Percentiles rank a stretch among this genome's conserved stretches.
Conservation (phyloP, 2,329 filamentous ascomycete genomes). For the Alternaria ethzedia region DNA sequence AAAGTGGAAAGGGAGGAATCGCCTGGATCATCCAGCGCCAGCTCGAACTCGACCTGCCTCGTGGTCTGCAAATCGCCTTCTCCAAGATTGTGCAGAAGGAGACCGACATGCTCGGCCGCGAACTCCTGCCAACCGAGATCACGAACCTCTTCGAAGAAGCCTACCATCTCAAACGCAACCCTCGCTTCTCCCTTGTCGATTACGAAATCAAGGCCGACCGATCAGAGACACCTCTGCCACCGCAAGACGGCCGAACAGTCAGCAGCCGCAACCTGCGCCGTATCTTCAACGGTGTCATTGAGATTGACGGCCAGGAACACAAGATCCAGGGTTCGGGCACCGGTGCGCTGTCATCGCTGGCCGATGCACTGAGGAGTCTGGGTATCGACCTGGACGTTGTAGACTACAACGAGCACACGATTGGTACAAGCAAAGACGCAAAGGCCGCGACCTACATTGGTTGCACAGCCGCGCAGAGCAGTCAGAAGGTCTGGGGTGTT, state of each 20-base stretch:
- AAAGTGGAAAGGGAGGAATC: conserved; percentile 91
- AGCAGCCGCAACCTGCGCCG: conserved; percentile 80
- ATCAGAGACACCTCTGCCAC: conserved; percentile 73
- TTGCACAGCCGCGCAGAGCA: conserved; percentile 72
- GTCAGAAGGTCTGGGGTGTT: conserved; percentile 84
- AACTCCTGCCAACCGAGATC: conserved; percentile 85
- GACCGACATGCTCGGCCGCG: conserved; percentile 80
- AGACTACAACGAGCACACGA: conserved; percentile 96
- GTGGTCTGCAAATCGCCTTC: conserved; percentile 90
- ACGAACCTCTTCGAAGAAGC: conserved; percentile 85
- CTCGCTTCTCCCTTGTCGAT: conserved; percentile 85
- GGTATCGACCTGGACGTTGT: conserved; percentile 88
- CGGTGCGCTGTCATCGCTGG: conserved; percentile 87
- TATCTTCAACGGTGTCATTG: conserved; percentile 83
- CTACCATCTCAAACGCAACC: conserved; percentile 84
- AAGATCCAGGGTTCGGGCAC: conserved; percentile 81
- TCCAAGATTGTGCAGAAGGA: conserved; percentile 82
- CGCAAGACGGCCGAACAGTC: conserved; percentile 71
- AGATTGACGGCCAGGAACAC: conserved; percentile 81
- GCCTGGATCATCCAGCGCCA: conserved; percentile 93
- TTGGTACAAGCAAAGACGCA: conserved; percentile 79
- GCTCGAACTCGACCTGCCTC: conserved; percentile 88
- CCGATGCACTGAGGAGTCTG: conserved; percentile 77
- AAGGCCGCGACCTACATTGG: conserved; percentile 97
- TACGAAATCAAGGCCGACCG: conserved; percentile 90